Evolutionary conservation across 2,329 filamentous ascomycete species (phyloP), one percentile per base, ranked within the genome.

Genomic region (Penicillium frequentans): DNA sequence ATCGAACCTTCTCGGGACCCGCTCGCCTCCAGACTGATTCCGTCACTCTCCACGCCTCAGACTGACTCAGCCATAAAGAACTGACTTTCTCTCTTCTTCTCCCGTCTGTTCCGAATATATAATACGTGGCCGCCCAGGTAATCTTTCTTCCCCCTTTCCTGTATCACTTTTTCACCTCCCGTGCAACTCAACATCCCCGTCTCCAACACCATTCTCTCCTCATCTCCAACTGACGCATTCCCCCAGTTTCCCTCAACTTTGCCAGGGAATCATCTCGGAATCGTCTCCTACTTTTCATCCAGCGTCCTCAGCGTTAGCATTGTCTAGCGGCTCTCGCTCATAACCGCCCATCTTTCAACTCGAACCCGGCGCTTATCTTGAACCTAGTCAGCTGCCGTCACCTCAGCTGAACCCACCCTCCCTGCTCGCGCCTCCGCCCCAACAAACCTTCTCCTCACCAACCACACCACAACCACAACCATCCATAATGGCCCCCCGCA

Each of bases 401-500:
- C 37, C 3, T 19, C 16, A 11, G 4, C 37, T 9, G 11, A 19
- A 19, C 9, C 37, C 19, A 42, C 4, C 39, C 7, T 13, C 10
- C 8, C 11, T 42, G 33, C 21, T n/a, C 54, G 10, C 33, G 33
- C 35, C 33, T 35, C 35, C 35, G 23, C 21, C 39, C 29, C n/a
- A 35, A 23, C 47, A 33, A 23, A 31, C 21, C 16, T 37, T n/a
- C 13, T 35, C 27, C 21, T 50, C 24, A 21, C n/a, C 19, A 47
- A 46, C 31, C 43, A 42, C 53, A 44, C 49, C n/a, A 27, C 43
- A 21, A 19, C 43, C 27, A n/a, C 52, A 57, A 52, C 50, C 52
- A 54, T 39, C 54, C 73, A 71, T 54, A 62, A 75, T 74, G 70
- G 68, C 74, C 71, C 74, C 84, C 23, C 84, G 85, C 45, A 76